A percentile compares a stretch with the other conserved stretches of the same genome.
Conservation (phyloP, 306 rosid species). For the Urtica urens region DNA sequence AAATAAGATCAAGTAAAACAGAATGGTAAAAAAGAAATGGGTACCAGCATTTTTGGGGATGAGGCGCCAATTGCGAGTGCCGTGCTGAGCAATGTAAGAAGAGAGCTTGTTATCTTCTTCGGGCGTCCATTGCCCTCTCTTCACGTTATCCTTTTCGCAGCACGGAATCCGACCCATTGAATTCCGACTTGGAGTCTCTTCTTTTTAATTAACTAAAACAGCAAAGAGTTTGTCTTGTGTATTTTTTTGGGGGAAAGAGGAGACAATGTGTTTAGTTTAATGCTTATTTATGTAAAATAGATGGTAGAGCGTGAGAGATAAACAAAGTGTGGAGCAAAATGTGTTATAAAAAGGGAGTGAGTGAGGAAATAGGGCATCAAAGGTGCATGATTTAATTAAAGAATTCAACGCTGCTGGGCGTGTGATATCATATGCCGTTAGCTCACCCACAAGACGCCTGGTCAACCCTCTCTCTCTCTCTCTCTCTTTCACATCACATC, state of each 20-base stretch:
- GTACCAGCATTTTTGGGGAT: slow-evolving; percentile 54
- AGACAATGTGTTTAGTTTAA: not conserved
- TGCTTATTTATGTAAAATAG: not conserved
- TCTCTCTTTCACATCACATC: slow-evolving; percentile 25
- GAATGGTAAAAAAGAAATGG: not conserved
- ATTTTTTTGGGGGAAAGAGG: no score
- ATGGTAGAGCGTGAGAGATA: no score
- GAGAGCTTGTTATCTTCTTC: slow-evolving; percentile 90
- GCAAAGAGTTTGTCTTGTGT: not conserved
- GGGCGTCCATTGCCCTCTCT: slow-evolving; percentile 91
- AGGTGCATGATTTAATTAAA: slow-evolving; percentile 91
- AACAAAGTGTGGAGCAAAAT: slow-evolving; percentile 2
- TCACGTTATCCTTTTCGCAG: slow-evolving; percentile 73
- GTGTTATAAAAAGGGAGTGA: slow-evolving; percentile 43
- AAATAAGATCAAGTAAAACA: not conserved
- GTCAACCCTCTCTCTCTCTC: slow-evolving; percentile 55
- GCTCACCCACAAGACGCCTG: slow-evolving; percentile 95
- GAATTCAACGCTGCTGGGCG: slow-evolving; percentile 95
- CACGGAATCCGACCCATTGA: slow-evolving; percentile 94
- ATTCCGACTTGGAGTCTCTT: no score
- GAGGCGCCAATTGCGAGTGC: slow-evolving; percentile 56
- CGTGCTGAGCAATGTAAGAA: slow-evolving; percentile 59
- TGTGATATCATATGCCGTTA: slow-evolving; percentile 77
- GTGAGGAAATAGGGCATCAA: slow-evolving; percentile 36
- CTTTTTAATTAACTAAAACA: not conserved